Conservation (phyloP, 768 basidiomycete species). For the Podaxis sp. region DNA sequence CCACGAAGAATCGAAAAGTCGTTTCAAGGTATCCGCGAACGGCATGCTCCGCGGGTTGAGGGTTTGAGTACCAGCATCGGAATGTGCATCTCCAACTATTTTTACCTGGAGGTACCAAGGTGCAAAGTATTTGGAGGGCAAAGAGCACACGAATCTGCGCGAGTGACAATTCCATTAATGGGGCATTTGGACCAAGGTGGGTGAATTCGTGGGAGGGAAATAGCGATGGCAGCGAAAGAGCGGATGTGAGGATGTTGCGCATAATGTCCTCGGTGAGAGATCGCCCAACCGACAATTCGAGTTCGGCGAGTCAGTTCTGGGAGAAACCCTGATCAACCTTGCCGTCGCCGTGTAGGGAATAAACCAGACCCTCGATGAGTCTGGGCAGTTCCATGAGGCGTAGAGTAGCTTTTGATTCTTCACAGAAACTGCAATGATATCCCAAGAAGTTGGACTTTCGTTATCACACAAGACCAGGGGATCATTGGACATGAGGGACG, state of each 20-base stretch:
- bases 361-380: conserved; percentile 26
- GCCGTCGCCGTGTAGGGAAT: conserved; percentile 28
- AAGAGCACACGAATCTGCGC: conserved; percentile 23
- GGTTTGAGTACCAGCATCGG: conserved; percentile 25
- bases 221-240: conserved; percentile 22
- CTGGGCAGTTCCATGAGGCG: conserved; percentile 18
- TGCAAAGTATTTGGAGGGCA: conserved; percentile 28
- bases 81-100: conserved; percentile 29
- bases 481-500: conserved; percentile 19
- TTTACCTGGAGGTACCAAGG: conserved; percentile 20
- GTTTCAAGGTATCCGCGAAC: conserved; percentile 25
- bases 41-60: conserved; percentile 22
- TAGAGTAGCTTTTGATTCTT: conserved; percentile 11
- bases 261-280: conserved; percentile 8
- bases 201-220: conserved; percentile 22
- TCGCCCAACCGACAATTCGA: conserved; percentile 6
- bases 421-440: conserved; percentile 22
- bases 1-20: conserved; percentile 24
- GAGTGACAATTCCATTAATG: conserved; percentile 14
- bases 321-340: conserved; percentile 20
- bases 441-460: conserved; percentile 24
- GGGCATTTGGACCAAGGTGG: conserved; percentile 17
- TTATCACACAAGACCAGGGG: conserved; percentile 24
- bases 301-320: conserved; percentile 13
- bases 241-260: conserved; percentile 21